Conservation (phyloP, 495 filamentous ascomycete genomes). For the Penicillium maclennaniae region DNA sequence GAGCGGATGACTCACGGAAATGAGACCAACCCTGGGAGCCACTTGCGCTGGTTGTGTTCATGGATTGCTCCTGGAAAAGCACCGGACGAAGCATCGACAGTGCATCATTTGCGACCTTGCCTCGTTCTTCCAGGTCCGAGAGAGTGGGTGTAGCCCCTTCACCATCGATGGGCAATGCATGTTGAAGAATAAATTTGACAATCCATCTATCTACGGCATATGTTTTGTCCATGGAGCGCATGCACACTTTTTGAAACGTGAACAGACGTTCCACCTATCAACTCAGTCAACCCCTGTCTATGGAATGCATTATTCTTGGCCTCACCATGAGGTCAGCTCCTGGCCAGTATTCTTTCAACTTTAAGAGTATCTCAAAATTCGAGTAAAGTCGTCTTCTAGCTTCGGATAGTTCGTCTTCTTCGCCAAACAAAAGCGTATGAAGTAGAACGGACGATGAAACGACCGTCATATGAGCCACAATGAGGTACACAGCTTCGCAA, state of each 20-base stretch:
- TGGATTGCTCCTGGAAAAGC: constrained; percentile 27
- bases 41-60: constrained; percentile 36
- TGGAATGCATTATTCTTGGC: background rate
- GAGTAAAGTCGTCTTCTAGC: constrained; percentile 20
- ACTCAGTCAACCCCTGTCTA: background rate
- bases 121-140: constrained; percentile 6
- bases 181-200: constrained; percentile 28
- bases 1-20: too few species aligned
- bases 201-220: constrained; percentile 28
- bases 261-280: constrained; percentile 26
- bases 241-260: constrained; percentile 26
- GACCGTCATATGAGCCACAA: constrained; percentile 30
- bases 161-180: constrained; percentile 27
- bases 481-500: constrained; percentile 26
- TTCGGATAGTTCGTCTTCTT: constrained; percentile 17
- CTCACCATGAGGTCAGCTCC: constrained; percentile 29
- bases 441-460: constrained; percentile 26
- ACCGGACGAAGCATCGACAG: constrained; percentile 15
- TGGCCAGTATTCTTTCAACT: constrained; percentile 25
- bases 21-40: too few species aligned
- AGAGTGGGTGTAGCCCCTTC: constrained; percentile 1
- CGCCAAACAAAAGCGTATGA: constrained; percentile 27
- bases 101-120: constrained; percentile 21
- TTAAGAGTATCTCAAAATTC: constrained; percentile 23
- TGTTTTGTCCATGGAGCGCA: constrained; percentile 17